Conservation (phyloP, 306 rosid species). For the Citrullus mucosospermus region DNA sequence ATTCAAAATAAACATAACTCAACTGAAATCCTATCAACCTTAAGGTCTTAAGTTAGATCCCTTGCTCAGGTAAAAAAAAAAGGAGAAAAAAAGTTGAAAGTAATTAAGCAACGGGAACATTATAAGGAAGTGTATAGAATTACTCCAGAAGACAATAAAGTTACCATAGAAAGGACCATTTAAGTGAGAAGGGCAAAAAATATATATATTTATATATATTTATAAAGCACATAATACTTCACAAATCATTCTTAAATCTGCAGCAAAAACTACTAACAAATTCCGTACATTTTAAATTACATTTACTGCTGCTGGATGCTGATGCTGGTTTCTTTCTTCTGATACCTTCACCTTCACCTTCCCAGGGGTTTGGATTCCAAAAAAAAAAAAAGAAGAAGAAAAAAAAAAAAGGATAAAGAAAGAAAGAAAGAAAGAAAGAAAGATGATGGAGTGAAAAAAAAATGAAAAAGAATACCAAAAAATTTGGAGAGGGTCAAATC, state of each 20-base stretch:
- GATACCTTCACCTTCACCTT: slow-evolving; percentile 10
- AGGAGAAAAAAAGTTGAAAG: too few relatives aligned
- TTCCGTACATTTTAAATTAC: slow-evolving; percentile 14
- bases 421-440: not conserved
- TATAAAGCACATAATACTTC: slow-evolving; percentile 8
- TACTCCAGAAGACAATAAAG: not conserved
- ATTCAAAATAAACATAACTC: too few relatives aligned
- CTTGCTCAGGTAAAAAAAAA: too few relatives aligned
- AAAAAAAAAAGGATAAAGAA: not conserved
- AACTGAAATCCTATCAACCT: too few relatives aligned
- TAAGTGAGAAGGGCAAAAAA: not conserved
- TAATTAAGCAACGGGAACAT: not conserved
- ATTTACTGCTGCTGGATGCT: slow-evolving; percentile 9
- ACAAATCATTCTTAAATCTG: slow-evolving; percentile 16
- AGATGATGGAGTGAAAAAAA: not conserved
- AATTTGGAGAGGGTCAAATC: slow-evolving; percentile 11
- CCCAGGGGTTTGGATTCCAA: not conserved
- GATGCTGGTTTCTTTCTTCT: slow-evolving; percentile 11
- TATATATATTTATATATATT: not conserved
- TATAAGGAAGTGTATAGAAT: not conserved
- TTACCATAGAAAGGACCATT: too few relatives aligned
- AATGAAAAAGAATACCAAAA: slow-evolving; percentile 6
- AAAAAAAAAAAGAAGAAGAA: not conserved
- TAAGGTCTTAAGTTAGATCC: too few relatives aligned
- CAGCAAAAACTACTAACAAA: slow-evolving; percentile 14